Conservation (phyloP, 163 green algal species). For the Volvox carteri region DNA sequence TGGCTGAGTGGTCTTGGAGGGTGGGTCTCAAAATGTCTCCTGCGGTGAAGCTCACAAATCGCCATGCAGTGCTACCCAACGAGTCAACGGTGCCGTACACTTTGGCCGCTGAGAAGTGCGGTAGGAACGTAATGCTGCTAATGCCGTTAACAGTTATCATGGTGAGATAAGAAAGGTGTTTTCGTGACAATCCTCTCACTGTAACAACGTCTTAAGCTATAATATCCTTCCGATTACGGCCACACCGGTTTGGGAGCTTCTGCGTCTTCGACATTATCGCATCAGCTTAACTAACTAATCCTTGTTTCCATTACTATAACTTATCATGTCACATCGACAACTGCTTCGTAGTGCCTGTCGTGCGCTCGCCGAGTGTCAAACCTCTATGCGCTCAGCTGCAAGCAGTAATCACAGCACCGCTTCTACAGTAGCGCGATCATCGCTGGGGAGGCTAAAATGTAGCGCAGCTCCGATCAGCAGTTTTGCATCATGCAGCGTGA, state of each 20-base stretch:
- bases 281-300: neutral
- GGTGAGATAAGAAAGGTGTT: neutral
- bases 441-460: neutral
- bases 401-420: neutral
- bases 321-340: slow-evolving; percentile 11
- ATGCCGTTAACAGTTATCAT: neutral
- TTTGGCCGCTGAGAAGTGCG: neutral
- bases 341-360: slow-evolving; percentile 18
- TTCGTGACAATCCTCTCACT: neutral
- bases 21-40: too few species aligned
- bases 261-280: neutral
- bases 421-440: neutral
- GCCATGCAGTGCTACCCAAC: too few species aligned
- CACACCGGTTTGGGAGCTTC: neutral
- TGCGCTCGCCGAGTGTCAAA: neutral
- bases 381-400: neutral
- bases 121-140: neutral
- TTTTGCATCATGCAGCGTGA: neutral
- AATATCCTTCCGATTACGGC: neutral
- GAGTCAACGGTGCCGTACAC: neutral
- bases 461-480: neutral
- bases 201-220: neutral
- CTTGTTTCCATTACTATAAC: neutral
- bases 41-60: too few species aligned
- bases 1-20: too few species aligned